Percentiles rank a stretch among this genome's conserved stretches.
These are phyloP conservation scores for Chrysochromulina parva DNA, from an alignment of 78 protist species.

Conservation along the genomic window DNA sequence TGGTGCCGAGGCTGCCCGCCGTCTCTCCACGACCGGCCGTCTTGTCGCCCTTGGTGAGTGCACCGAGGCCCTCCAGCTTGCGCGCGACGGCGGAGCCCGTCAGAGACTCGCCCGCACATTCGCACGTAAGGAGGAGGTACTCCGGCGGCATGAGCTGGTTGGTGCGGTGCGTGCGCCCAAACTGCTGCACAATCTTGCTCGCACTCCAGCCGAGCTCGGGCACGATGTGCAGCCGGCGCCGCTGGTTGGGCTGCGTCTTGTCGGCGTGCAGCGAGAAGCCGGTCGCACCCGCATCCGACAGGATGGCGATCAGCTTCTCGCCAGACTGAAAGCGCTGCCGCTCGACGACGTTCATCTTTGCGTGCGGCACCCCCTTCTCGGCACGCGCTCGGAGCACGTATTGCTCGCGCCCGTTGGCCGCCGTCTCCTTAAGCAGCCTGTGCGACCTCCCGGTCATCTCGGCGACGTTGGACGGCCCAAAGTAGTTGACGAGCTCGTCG, in stretches of 20 bases:
- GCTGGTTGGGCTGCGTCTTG: not conserved
- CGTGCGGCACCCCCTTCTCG: not conserved
- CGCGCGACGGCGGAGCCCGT: not conserved
- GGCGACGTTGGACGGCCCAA: not conserved
- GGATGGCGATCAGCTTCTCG: not conserved
- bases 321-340: not conserved
- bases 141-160: not conserved
- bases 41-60: not conserved
- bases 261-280: constrained; percentile 5
- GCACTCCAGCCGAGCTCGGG: not conserved
- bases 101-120: not conserved
- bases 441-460: not conserved
- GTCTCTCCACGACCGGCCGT: no score
- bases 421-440: not conserved
- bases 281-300: not conserved
- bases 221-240: not conserved
- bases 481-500: not conserved
- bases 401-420: not conserved
- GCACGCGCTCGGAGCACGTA: no score
- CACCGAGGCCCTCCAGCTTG: not conserved
- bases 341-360: not conserved
- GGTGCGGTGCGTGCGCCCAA: not conserved
- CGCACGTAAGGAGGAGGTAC: not conserved
- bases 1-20: no score
- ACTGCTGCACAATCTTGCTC: not conserved